Evolutionary conservation across 352 stramenopile genomes (phyloP).

Genomic region (Pythium dissimile): DNA sequence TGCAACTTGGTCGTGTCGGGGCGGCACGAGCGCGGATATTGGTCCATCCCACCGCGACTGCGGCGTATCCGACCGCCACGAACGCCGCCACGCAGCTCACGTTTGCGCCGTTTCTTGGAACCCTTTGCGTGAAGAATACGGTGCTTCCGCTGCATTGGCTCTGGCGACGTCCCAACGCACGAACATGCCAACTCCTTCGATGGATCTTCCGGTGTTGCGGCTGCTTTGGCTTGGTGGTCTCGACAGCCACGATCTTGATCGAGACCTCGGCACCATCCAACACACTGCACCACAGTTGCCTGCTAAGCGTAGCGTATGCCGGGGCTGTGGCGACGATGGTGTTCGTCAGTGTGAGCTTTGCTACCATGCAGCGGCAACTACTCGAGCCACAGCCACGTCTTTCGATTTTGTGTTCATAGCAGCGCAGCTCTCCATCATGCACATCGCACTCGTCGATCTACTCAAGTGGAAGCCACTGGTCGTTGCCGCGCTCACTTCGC

Average conservation of each 20-base stretch:
- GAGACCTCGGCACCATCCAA: too few relatives aligned
- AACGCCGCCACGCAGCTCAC: background rate
- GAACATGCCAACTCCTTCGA: too few relatives aligned
- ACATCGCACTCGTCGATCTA: background rate
- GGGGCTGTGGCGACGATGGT: background rate
- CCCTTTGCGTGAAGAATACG: conserved; percentile 14
- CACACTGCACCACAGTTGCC: too few relatives aligned
- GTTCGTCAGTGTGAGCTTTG: background rate
- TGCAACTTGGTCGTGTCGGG: background rate
- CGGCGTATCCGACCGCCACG: background rate
- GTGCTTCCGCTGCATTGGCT: conserved; percentile 6
- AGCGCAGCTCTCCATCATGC: background rate
- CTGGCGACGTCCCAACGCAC: background rate
- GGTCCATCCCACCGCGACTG: background rate
- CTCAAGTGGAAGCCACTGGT: conserved; percentile 1
- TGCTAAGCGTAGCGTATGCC: too few relatives aligned
- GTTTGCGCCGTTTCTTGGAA: background rate
- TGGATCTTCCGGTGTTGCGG: too few relatives aligned
- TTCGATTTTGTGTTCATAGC: background rate
- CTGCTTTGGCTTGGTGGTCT: too few relatives aligned
- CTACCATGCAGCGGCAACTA: background rate
- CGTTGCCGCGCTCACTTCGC: background rate
- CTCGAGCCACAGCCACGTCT: background rate
- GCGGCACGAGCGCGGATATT: background rate
- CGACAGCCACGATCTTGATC: too few relatives aligned